phyloP scores from a whole-genome alignment of 306 rosid genomes.

The Cucurbita ficifolia region DNA sequence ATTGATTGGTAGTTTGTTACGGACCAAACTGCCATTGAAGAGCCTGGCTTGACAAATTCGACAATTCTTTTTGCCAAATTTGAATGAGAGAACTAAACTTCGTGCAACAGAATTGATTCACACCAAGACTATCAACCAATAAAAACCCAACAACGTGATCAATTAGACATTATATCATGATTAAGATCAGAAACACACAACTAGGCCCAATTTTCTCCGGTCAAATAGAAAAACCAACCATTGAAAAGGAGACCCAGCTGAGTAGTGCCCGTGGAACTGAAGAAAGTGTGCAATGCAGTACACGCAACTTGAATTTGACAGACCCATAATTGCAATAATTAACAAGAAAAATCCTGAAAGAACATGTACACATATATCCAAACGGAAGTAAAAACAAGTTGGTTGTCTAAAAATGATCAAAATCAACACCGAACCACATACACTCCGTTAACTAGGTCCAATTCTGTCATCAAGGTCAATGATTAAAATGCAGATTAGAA shows the following conservation, averaged over 20 bases:
- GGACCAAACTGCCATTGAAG: not conserved
- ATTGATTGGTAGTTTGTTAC: not conserved
- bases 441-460: not conserved
- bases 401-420: not conserved
- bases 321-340: not conserved
- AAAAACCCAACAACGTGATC: not conserved
- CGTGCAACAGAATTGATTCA: not conserved
- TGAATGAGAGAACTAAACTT: not conserved
- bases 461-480: not conserved
- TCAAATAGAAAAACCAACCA: not conserved
- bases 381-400: not conserved
- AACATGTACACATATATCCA: not conserved
- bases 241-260: not conserved
- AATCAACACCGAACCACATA: not conserved
- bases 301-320: not conserved
- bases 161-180: not conserved
- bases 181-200: not conserved
- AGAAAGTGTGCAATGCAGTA: not conserved
- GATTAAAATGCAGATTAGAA: not conserved
- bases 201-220: not conserved
- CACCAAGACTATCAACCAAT: not conserved
- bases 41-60: not conserved
- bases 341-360: not conserved
- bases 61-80: not conserved
- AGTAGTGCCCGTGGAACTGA: not conserved